Evolutionary conservation across 108 stramenopile species (phyloP), one percentile per base, ranked within the genome.

Genomic region (Fragilariopsis cylindrus): DNA sequence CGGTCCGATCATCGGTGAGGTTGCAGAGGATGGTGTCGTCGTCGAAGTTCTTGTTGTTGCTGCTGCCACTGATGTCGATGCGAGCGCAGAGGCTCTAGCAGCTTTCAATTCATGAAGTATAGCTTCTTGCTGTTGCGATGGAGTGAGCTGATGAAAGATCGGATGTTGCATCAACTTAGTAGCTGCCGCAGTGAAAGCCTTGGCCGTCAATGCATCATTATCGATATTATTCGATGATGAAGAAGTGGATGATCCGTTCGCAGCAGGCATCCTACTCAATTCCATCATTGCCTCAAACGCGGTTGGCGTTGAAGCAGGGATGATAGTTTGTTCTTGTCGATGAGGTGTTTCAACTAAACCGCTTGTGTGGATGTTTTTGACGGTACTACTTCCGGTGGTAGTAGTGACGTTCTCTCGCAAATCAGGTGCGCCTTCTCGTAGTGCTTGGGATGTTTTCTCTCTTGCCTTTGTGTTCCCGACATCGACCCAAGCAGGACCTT

Each of bases 391-490:
- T 52, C 12, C 13, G 50, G 13, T 43, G 15, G 62, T 16, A 45
- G 42, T 41, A 4, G 8, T 63, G 11, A 63, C 62, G 45, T 11
- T 63, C 40, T 63, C 62, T 41, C 88, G 79, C 48, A 88, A 57
- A 41, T 85, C 82, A 40, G 88, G 88, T 1, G 88, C 88, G 30
- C 92, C 92, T 71, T 93, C 92, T 44, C 92, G 76, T 39, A 93
- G 76, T 44, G 89, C 89, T 79, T 93, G 92, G 13, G 83, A 80
- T 2, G 92, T 90, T 76, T 93, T 93, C 70, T 88, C 89, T 45
- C 85, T 62, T 1, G 92, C 92, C 81, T 89, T 89, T 65, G 73
- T 82, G 48, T 87, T 86, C 2, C 86, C 92, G 4, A 87, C 85
- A 75, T 90, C 89, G 21, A 68, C 74, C 81, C 84, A 84, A 15